Base-by-base conservation (phyloP, 1,284 basidiomycete species). In the Naganishia sp. region DNA sequence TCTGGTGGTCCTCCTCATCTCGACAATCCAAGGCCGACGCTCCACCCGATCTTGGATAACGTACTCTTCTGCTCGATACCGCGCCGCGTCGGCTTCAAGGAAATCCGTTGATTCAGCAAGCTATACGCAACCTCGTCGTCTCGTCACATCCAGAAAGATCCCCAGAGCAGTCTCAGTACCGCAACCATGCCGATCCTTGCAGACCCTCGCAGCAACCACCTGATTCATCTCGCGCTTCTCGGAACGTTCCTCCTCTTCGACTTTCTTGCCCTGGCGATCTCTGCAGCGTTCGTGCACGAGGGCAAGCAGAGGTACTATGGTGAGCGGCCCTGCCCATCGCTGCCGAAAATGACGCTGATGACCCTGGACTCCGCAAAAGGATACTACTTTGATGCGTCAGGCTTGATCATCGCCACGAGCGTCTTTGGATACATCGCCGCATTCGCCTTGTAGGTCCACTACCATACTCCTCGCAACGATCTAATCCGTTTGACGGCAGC, bases 191-290 rank as follows among this genome's bases (percentile, higher is more conserved):
- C 57, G 4, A 25, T 50, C 47, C 57, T 61, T 5, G 35, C 47
- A 13, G 39, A 61, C 17, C 21, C 57, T 18, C 45, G 32, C 9
- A 21, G n/a, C 10, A 61, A 61, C 47, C 57, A 61, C 32, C 46
- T 51, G 10, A 50, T 50, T 13, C 57, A 61, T 23, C 57, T 61
- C 47, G 21, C 47, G 11, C 45, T 61, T 28, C 57, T 61, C 23
- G 57, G 47, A 4, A 32, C 21, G 21, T 42, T 61, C 21, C 13
- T 61, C n/a, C 50, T 61, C 45, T 61, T 61, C 35, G 47, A 49
- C 23, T 61, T 61, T 23, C n/a, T 61, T 46, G 50, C 57, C 1
- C 28, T 61, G 47, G 57, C 57, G 21, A 41, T 61, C 32, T 61
- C 47, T 49, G 57, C 57, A 9, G 57, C 43, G 18, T 61, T 61